Percentiles rank a stretch among this genome's conserved stretches.
Conservation (phyloP, 2,329 filamentous ascomycete genomes). For the Talaromyces marneffei region DNA sequence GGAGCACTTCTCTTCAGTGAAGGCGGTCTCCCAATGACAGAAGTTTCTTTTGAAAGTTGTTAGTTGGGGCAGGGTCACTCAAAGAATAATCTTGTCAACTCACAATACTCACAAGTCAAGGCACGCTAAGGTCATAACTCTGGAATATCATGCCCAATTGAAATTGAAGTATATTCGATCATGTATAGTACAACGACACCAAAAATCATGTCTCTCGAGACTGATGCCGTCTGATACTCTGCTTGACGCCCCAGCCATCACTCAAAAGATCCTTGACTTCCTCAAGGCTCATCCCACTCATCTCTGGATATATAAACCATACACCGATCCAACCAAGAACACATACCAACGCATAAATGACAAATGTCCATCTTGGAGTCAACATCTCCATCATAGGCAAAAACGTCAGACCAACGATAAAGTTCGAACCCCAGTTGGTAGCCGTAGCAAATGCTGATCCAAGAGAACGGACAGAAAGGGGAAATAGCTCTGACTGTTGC, state of each 20-base stretch:
- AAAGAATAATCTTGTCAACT: not conserved
- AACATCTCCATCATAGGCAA: conserved; percentile 76
- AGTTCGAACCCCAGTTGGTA: conserved; percentile 85
- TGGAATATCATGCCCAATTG: not conserved
- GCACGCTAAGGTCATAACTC: not conserved
- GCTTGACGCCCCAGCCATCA: conserved; percentile 65
- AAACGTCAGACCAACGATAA: conserved; percentile 79
- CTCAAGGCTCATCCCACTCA: conserved; percentile 72
- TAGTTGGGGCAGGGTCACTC: not conserved
- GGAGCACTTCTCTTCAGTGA: not conserved
- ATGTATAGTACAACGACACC: not conserved
- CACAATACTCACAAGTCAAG: not conserved
- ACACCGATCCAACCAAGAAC: conserved; percentile 59
- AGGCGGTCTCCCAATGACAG: not conserved
- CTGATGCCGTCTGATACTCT: conserved; percentile 30
- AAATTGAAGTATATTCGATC: not conserved
- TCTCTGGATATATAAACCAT: conserved; percentile 79
- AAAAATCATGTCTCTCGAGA: conserved; percentile 14
- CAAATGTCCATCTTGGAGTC: conserved; percentile 71
- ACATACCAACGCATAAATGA: conserved; percentile 70
- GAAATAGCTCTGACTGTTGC: conserved; percentile 93
- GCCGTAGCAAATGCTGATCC: conserved; percentile 59
- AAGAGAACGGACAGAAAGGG: conserved; percentile 57
- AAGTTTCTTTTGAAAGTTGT: not conserved
- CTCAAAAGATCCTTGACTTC: conserved; percentile 68